A percentile compares a stretch with the other conserved stretches of the same genome.
Conservation (phyloP, 2,329 filamentous ascomycete species). For the Didymella segeticola region DNA sequence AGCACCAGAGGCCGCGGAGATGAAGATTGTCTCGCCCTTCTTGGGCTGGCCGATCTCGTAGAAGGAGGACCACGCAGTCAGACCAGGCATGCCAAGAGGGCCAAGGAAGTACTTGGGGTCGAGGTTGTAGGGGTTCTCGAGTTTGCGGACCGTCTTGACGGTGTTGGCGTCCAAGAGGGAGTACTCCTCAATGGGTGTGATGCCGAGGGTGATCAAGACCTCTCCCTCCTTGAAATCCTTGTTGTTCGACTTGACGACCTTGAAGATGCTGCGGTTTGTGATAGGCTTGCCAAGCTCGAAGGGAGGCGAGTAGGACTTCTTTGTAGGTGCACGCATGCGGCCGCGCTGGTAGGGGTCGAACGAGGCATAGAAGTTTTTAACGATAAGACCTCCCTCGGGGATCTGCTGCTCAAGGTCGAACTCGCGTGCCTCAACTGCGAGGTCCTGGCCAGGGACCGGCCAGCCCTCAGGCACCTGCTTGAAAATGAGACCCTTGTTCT, state of each 20-base stretch:
- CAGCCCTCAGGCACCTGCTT: slow-evolving; percentile 70
- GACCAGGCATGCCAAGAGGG: slow-evolving; percentile 77
- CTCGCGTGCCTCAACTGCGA: slow-evolving; percentile 69
- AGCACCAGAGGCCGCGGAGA: slow-evolving; percentile 79
- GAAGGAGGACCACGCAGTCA: slow-evolving; percentile 77
- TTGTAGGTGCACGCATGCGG: slow-evolving; percentile 70
- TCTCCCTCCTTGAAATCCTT: slow-evolving; percentile 71
- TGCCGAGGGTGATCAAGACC: slow-evolving; percentile 60
- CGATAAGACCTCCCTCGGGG: slow-evolving; percentile 69
- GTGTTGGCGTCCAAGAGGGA: slow-evolving; percentile 60
- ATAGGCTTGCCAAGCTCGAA: slow-evolving; percentile 70
- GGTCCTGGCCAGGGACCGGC: slow-evolving; percentile 74
- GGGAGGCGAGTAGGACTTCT: slow-evolving; percentile 72
- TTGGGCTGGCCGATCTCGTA: slow-evolving; percentile 78
- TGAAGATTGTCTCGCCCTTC: slow-evolving; percentile 81
- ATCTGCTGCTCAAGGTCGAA: slow-evolving; percentile 70
- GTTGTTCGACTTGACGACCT: slow-evolving; percentile 74
- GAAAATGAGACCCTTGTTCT: slow-evolving; percentile 80
- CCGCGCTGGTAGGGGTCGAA: slow-evolving; percentile 87
- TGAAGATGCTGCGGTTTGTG: slow-evolving; percentile 67
- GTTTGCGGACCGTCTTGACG: slow-evolving; percentile 55
- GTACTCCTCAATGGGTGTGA: slow-evolving; percentile 73
- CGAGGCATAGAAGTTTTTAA: slow-evolving; percentile 75
- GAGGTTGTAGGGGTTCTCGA: slow-evolving; percentile 74
- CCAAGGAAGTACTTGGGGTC: slow-evolving; percentile 74